Evolutionary conservation across 768 basidiomycete genomes (phyloP).

Genomic region (Termitomyces eurrhizus): DNA sequence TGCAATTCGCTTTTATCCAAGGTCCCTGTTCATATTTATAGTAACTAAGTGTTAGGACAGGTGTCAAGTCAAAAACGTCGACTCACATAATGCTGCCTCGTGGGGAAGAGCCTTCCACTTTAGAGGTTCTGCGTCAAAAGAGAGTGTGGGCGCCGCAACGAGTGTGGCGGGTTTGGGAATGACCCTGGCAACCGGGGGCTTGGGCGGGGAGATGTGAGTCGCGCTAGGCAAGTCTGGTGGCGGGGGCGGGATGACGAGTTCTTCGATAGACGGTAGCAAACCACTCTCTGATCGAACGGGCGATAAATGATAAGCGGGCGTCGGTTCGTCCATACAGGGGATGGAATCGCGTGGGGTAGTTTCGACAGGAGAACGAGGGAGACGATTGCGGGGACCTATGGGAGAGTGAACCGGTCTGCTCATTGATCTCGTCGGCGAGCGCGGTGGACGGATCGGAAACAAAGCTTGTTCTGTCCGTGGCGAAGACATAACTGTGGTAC

Average conservation of each 20-base stretch:
- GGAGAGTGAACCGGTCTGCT: conserved; percentile 17
- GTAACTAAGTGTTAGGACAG: neutral
- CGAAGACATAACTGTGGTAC: neutral
- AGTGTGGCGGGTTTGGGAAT: conserved; percentile 30
- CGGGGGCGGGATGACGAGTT: conserved; percentile 6
- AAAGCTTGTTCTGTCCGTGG: conserved; percentile 26
- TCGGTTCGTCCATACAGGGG: conserved; percentile 9
- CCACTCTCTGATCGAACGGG: conserved; percentile 8
- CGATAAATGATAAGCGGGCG: conserved; percentile 16
- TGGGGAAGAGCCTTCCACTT: conserved; percentile 66
- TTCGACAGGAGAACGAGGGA: conserved; percentile 9
- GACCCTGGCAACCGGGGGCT: conserved; percentile 10
- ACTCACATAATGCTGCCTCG: conserved; percentile 60
- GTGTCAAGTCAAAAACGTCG: conserved; percentile 19
- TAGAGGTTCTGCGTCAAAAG: conserved; percentile 55
- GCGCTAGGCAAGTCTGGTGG: neutral
- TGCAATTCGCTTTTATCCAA: conserved; percentile 62
- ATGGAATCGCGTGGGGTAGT: conserved; percentile 16
- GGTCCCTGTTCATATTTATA: conserved; percentile 37
- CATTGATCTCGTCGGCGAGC: conserved; percentile 11
- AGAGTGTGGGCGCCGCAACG: conserved; percentile 45
- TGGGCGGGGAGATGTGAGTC: conserved; percentile 1
- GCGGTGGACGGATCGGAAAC: conserved; percentile 11
- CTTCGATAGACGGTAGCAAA: conserved; percentile 10
- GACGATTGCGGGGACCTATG: conserved; percentile 19